A percentile compares a stretch with the other conserved stretches of the same genome.
Evolutionary conservation across 2,329 filamentous ascomycete species (phyloP).

Genomic region (Achaetomium macrosporum): DNA sequence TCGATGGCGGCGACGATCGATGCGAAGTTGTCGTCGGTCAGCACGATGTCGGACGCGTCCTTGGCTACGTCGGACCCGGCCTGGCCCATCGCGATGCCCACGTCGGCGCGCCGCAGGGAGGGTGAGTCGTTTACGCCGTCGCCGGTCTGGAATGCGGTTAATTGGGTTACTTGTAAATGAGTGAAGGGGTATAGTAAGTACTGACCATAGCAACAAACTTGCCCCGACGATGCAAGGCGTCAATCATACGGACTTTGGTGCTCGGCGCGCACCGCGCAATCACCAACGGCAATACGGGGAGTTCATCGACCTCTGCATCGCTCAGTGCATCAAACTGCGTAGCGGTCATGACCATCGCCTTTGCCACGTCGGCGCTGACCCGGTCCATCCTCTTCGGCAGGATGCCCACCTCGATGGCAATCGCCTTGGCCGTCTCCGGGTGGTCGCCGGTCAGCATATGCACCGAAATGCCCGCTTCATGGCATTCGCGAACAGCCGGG

Average conservation of each 20-base stretch:
- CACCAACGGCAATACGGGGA: constrained; percentile 59
- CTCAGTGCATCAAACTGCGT: constrained; percentile 57
- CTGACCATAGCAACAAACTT: constrained; percentile 60
- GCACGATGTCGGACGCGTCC: constrained; percentile 79
- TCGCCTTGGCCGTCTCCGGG: constrained; percentile 60
- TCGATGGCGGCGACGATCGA: constrained; percentile 67
- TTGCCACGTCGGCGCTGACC: constrained; percentile 48
- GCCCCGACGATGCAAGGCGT: constrained; percentile 61
- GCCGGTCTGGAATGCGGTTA: constrained; percentile 47
- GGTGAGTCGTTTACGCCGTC: constrained; percentile 72
- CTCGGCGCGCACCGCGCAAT: constrained; percentile 64
- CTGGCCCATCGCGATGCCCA: constrained; percentile 70
- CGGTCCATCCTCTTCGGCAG: constrained; percentile 43
- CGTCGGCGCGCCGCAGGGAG: constrained; percentile 65
- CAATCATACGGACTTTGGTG: constrained; percentile 69
- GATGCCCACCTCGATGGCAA: constrained; percentile 61
- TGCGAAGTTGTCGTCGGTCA: constrained; percentile 85
- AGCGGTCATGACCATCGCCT: constrained; percentile 60
- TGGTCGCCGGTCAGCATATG: constrained; percentile 68
- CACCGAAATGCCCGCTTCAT: constrained; percentile 56
- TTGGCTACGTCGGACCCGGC: constrained; percentile 69
- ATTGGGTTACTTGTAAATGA: background rate
- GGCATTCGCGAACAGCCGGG: constrained; percentile 54
- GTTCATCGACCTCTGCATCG: constrained; percentile 55
- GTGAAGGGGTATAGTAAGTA: background rate